A percentile compares a stretch with the other conserved stretches of the same genome.
These are phyloP conservation scores for Cryptosporidium meleagridis DNA, from an alignment of 169 alveolate genomes.

Conservation along the genomic window DNA sequence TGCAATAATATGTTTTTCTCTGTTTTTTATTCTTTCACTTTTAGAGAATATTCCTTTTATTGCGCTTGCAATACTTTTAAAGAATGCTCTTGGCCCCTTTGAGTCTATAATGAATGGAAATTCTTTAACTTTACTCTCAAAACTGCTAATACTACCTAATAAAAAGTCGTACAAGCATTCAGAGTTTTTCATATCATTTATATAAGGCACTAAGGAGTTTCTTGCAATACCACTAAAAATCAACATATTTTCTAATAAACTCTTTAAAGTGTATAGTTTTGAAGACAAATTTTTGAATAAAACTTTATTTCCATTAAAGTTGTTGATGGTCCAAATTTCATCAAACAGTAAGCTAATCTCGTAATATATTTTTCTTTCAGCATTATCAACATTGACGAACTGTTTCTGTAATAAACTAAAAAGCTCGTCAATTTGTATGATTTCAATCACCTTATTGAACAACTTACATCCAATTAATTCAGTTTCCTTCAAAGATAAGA, in stretches of 20 bases:
- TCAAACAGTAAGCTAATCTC: conserved; percentile 27
- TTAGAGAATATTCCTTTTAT: conserved; percentile 24
- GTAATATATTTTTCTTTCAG: conserved; percentile 47
- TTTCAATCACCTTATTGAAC: background rate
- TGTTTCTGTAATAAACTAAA: conserved; percentile 31
- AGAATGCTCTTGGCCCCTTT: background rate
- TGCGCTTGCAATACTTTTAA: background rate
- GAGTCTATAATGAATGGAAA: background rate
- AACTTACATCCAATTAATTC: conserved; percentile 16
- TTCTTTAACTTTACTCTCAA: background rate
- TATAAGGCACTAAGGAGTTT: conserved; percentile 48
- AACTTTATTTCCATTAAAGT: background rate
- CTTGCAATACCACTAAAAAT: conserved; percentile 49
- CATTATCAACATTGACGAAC: conserved; percentile 16
- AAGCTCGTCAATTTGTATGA: conserved; percentile 51
- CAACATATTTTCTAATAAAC: conserved; percentile 35
- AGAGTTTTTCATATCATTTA: background rate
- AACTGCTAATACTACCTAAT: background rate
- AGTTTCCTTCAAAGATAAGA: conserved; percentile 20
- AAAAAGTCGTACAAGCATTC: conserved; percentile 31
- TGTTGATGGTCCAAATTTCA: conserved; percentile 17
- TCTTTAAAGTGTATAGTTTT: conserved; percentile 35
- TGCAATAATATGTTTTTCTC: conserved; percentile 1
- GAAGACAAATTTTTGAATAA: conserved; percentile 19
- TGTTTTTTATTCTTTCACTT: conserved; percentile 35